phyloP scores from a whole-genome alignment of 2,329 filamentous ascomycete genomes.

The Colletotrichum tanaceti region DNA sequence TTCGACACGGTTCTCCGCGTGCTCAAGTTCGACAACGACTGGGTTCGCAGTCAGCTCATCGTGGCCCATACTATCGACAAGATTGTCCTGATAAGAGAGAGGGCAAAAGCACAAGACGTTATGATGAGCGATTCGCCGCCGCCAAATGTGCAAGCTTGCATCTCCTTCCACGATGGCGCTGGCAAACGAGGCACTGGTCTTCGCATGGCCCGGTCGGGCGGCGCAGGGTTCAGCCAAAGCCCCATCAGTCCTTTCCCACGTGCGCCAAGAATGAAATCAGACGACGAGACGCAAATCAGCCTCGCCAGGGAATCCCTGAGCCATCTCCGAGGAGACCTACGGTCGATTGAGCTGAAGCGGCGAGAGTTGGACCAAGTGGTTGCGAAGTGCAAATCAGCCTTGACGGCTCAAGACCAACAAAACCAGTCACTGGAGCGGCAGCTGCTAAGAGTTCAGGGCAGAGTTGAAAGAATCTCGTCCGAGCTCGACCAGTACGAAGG shows the following conservation, averaged over 20 bases:
- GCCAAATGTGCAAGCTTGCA: slow-evolving; percentile 78
- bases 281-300: slow-evolving; percentile 74
- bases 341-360: slow-evolving; percentile 61
- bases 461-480: slow-evolving; percentile 63
- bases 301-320: slow-evolving; percentile 62
- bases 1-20: slow-evolving; percentile 84
- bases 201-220: slow-evolving; percentile 29
- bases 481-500: slow-evolving; percentile 75
- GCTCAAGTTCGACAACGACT: slow-evolving; percentile 82
- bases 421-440: slow-evolving; percentile 60
- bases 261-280: slow-evolving; percentile 81
- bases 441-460: slow-evolving; percentile 70
- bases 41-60: slow-evolving; percentile 84
- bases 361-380: slow-evolving; percentile 60
- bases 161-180: slow-evolving; percentile 70
- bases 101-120: slow-evolving; percentile 73
- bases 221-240: slow-evolving; percentile 49
- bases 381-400: slow-evolving; percentile 59
- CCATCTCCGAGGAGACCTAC: slow-evolving; percentile 66
- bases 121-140: slow-evolving; percentile 74
- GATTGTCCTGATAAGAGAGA: slow-evolving; percentile 77
- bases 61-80: slow-evolving; percentile 88
- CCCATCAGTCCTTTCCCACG: slow-evolving; percentile 60
- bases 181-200: slow-evolving; percentile 51
- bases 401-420: slow-evolving; percentile 57